Base-by-base conservation (phyloP, 1,139 yeast genomes). In the Saccharomyces hybrid region DNA sequence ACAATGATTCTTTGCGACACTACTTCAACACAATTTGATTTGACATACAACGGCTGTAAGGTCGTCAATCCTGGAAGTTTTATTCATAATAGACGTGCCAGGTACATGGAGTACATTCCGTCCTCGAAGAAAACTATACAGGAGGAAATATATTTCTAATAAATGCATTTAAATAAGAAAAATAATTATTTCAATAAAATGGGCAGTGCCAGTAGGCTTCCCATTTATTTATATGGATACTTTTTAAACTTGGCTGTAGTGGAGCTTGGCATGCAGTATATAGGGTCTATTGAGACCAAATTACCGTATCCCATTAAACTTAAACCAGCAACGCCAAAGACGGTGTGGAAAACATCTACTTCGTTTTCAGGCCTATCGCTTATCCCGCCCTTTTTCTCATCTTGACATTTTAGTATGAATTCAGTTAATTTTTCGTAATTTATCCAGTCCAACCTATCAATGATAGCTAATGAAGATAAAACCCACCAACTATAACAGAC, bases 401-500 rank as follows among this genome's bases (percentile, higher is more conserved):
- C 98, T 68, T 93, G 99, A 51, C 96, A 85, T 1, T 72, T 69
- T 32, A 91, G 70, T 14, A 95, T 90, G 65, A 89, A 93, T 1
- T 70, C 67, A 54, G 80, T 78, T 53, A 93, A 73, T 62, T 78
- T 81, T 2, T 71, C 76, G 47, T 76, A 76, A 64, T 89, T 85
- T 19, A 95, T 86, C 91, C 96, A 90, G 58, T 86, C 80, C 26
- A 82, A 69, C 58, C 79, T 81, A 0, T 74, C 80, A 27, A 93
- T 74, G 52, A 91, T 85, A 0, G 88, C 80, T 52, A 93, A 73
- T 1, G 93, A 80, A 0, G 96, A 86, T 47, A 91, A 71, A 5
- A 90, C 97, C 99, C 99, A 93, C 98, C 98, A 95, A 66, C 95
- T 84, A 68, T 93, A 93, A 69, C 99, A 93, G 14, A 88, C 97